Base-by-base conservation (phyloP, 176 grass and related monocot genomes). In the Oryza rufipogon region DNA sequence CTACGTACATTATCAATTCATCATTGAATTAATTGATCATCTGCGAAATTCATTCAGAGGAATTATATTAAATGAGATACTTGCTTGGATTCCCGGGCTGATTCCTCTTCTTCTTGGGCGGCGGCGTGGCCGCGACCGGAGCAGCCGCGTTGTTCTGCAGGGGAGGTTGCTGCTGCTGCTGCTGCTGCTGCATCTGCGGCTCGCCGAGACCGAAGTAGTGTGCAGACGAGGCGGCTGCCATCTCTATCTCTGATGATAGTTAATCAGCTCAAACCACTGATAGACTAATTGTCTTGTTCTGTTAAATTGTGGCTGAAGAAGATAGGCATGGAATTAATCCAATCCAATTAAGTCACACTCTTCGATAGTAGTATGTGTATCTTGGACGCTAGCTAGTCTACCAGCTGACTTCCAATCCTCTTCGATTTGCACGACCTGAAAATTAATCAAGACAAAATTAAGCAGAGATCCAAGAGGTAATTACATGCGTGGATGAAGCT, bases 61-160 rank as follows among this genome's bases (percentile, higher is more conserved):
- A 32, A 32, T 32, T 32, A 32, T 32, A 32, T 32, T 32, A 32
- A 32, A 32, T 32, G 2, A 44, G 42, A 13, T 48, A 81, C 86
- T 87, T 87, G 51, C 86, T 87, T 82, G 86, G 86, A 16, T 87
- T 87, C 26, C 79, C 86, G 26, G 86, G 86, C 39, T 87, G 86
- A 12, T 87, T 87, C 72, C 86, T 70, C 86, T 77, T 87, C 79
- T 87, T 87, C 86, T 87, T 87, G 13, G 65, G 79, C 51, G 79
- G 13, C 48, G 86, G 79, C 25, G 78, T 42, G 47, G 34, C 74
- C 0, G 51, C 15, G 73, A 11, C 17, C 13, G 47, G 2, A 20
- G 15, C 36, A 0, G 36, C 17, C 9, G 15, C 48, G 0, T 23
- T 11, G 49, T 61, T 71, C 23, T 76, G 70, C 10, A 46, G 19